phyloP scores from a whole-genome alignment of 2,329 filamentous ascomycete genomes.

The Pseudogymnoascus sp. region DNA sequence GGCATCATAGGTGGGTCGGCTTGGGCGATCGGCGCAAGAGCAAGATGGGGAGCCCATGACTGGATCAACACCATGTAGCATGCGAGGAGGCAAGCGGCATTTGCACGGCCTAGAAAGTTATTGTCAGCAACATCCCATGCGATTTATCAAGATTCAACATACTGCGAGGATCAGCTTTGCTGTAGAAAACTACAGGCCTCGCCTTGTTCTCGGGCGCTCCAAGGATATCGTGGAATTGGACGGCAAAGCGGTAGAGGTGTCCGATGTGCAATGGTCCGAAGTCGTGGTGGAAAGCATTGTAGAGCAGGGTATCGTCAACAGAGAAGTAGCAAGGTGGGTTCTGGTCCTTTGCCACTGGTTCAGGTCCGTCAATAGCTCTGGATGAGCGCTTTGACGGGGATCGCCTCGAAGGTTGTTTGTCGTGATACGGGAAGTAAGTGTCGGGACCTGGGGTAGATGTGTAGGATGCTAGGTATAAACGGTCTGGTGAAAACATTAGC shows the following conservation, averaged over 20 bases:
- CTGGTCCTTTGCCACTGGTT: constrained; percentile 37
- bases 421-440: constrained; percentile 78
- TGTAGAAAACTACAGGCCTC: constrained; percentile 91
- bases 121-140: constrained; percentile 20
- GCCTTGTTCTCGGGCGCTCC: constrained; percentile 86
- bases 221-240: constrained; percentile 90
- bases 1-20: constrained; percentile 97
- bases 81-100: constrained; percentile 87
- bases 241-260: constrained; percentile 91
- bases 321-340: constrained; percentile 86
- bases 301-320: constrained; percentile 82
- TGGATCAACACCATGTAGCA: constrained; percentile 99
- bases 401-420: constrained; percentile 39
- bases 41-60: constrained; percentile 92
- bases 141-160: constrained; percentile 32
- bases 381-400: constrained; percentile 72
- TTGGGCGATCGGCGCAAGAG: constrained; percentile 90
- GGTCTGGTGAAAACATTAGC: constrained; percentile 54
- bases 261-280: constrained; percentile 97
- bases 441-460: constrained; percentile 69
- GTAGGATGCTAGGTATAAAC: constrained; percentile 90
- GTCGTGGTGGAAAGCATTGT: constrained; percentile 98
- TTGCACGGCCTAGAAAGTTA: constrained; percentile 61
- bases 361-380: constrained; percentile 51
- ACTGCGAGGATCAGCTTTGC: constrained; percentile 83